Evolutionary conservation across 768 basidiomycete genomes (phyloP), one percentile per base, ranked within the genome.

Genomic region (Tricholoma saponaceum): DNA sequence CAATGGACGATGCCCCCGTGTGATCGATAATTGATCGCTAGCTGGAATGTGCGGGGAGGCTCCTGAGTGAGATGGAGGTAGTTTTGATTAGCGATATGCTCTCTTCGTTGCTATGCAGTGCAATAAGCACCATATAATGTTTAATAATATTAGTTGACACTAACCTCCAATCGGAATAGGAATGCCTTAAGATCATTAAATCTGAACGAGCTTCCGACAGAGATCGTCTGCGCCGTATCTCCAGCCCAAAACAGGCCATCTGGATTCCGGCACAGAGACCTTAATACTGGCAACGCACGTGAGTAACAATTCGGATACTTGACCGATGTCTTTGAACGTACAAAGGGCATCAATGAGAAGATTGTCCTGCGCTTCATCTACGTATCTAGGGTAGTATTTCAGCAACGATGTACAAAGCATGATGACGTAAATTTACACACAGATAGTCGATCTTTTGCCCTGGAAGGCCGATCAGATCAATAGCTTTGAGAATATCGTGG

Each of bases 151-250:
- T 18, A 30, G 9, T 39, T 18, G 56, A 37, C n/a, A 18, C 69
- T 43, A 54, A 86, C 89, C 72, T 90, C 87, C 1, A 83, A 66
- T 44, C 84, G 76, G 56, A 79, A 82, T 26, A 88, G 60, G 60
- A 87, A 88, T 0, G 89, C 81, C 65, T 84, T 89, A 52, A 91
- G 65, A 44, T 89, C 86, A 54, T 86, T 73, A 65, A 91, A 91
- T 9, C 83, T 73, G 62, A 91, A 91, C 0, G 86, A 79, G 59
- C 85, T 87, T 2, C 89, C 89, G 0, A 81, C 79, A 0, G 86
- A 83, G 37, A 91, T 90, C 0, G 89, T 87, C 60, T 91, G 89
- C 0, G 89, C 87, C 0, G 89, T 90, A 64, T 91, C 89, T 0
- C 90, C 89, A 1, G 87, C 89, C 86, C 87, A 90, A 60, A 90